Evolutionary conservation across 176 grass and related monocot genomes (phyloP).

Genomic region (Oropetium thomaeum): DNA sequence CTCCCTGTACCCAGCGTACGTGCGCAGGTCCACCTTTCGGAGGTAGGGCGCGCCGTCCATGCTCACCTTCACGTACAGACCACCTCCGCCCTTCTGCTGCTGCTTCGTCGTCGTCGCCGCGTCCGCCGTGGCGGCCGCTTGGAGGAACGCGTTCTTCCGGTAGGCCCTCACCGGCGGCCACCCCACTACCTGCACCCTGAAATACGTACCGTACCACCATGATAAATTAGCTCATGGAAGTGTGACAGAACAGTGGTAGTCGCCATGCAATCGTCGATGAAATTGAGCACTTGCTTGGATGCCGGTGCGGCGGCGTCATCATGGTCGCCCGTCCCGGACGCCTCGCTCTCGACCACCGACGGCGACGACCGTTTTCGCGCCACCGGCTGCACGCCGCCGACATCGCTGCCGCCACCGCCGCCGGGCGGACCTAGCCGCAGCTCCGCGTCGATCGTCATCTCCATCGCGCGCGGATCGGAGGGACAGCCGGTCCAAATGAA

Average conservation of each 20-base stretch:
- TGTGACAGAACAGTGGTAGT: neutral
- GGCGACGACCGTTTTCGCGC: conserved; percentile 13
- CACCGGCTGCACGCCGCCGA: neutral
- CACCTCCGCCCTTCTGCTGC: neutral
- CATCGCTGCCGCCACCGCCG: neutral
- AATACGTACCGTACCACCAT: neutral
- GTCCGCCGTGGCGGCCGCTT: neutral
- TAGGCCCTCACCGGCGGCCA: conserved; percentile 68
- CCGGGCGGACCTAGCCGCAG: conserved; percentile 61
- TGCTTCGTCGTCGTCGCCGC: too few relatives aligned
- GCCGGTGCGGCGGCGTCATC: conserved; percentile 32
- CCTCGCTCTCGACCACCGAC: conserved; percentile 20
- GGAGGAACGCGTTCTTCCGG: conserved; percentile 54
- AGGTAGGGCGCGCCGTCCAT: conserved; percentile 75
- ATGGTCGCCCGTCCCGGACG: conserved; percentile 28
- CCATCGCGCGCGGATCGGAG: too few relatives aligned
- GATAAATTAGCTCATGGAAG: neutral
- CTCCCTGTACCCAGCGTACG: conserved; percentile 56
- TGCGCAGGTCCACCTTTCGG: conserved; percentile 64
- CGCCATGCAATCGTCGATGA: neutral
- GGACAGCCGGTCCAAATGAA: neutral
- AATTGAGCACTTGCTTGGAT: conserved; percentile 66
- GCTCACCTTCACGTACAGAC: conserved; percentile 63
- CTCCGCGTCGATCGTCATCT: conserved; percentile 53
- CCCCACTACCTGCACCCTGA: conserved; percentile 67